A percentile compares a stretch with the other conserved stretches of the same genome.
These are phyloP conservation scores for Teunomyces atbi DNA, from an alignment of 805 yeast species.

Conservation along the genomic window DNA sequence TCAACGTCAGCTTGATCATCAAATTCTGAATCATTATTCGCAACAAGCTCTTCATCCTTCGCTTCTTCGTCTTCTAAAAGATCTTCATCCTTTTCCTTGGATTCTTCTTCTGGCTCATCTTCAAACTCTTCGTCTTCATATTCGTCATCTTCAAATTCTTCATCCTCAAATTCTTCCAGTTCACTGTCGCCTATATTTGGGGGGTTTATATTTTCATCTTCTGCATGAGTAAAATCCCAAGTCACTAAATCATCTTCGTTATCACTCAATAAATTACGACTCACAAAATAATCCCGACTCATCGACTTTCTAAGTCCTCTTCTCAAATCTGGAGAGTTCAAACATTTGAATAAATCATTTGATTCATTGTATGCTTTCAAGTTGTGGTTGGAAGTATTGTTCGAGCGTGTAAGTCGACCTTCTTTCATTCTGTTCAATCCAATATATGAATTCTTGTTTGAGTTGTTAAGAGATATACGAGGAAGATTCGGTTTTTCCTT, in stretches of 20 bases:
- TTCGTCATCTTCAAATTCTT: background rate
- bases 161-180: background rate
- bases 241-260: constrained; percentile 11
- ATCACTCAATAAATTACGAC: constrained; percentile 6
- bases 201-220: background rate
- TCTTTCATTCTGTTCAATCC: constrained; percentile 41
- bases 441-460: constrained; percentile 35
- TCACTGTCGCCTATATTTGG: background rate
- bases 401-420: constrained; percentile 18
- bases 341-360: constrained; percentile 15
- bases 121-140: background rate
- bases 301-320: constrained; percentile 10
- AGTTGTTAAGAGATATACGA: constrained; percentile 21
- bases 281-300: constrained; percentile 2
- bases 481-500: constrained; percentile 35
- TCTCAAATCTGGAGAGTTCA: constrained; percentile 26
- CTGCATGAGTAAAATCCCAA: constrained; percentile 2
- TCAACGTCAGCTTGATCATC: background rate
- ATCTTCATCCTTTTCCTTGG: background rate
- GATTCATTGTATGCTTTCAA: constrained; percentile 13
- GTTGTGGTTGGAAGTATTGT: constrained; percentile 17
- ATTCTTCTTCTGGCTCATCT: background rate
- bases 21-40: background rate
- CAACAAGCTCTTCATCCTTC: background rate
- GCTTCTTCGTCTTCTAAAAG: background rate